Percentiles rank a stretch among this genome's conserved stretches.
Conservation (phyloP, 2,329 filamentous ascomycete species). For the Davidsoniella virescens region DNA sequence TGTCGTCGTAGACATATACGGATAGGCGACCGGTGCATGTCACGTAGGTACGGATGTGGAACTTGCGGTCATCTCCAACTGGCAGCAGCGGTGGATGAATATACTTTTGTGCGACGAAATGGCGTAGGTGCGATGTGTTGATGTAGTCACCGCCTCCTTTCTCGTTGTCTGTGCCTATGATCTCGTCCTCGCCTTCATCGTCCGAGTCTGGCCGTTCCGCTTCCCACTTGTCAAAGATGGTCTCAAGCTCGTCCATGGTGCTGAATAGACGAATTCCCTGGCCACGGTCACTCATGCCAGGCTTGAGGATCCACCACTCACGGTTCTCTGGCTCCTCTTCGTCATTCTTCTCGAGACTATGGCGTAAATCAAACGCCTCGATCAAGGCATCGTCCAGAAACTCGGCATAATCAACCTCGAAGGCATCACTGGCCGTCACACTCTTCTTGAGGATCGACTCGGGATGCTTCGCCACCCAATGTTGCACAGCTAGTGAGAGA, state of each 20-base stretch:
- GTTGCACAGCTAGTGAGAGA: slow-evolving; percentile 63
- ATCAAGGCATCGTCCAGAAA: slow-evolving; percentile 87
- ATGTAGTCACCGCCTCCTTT: slow-evolving; percentile 36
- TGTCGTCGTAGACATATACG: slow-evolving; percentile 73
- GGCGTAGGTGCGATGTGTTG: slow-evolving; percentile 76
- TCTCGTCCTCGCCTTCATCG: slow-evolving; percentile 34
- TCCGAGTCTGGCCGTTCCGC: slow-evolving; percentile 47
- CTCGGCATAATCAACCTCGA: slow-evolving; percentile 93
- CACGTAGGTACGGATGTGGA: slow-evolving; percentile 88
- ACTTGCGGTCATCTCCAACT: slow-evolving; percentile 56
- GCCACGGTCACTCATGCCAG: slow-evolving; percentile 90
- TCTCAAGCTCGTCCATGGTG: slow-evolving; percentile 66
- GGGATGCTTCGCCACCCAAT: slow-evolving; percentile 77
- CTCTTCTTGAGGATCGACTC: slow-evolving; percentile 49
- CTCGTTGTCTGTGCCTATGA: no score
- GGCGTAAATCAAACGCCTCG: slow-evolving; percentile 74
- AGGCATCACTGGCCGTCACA: slow-evolving; percentile 64
- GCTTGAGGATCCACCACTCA: slow-evolving; percentile 97
- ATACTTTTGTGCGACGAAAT: slow-evolving; percentile 93
- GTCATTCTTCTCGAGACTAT: slow-evolving; percentile 55
- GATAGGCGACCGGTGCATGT: slow-evolving; percentile 61
- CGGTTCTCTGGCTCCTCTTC: slow-evolving; percentile 24
- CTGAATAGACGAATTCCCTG: slow-evolving; percentile 86
- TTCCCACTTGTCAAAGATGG: slow-evolving; percentile 88
- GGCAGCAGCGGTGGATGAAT: slow-evolving; percentile 76